A percentile compares a stretch with the other conserved stretches of the same genome.
phyloP scores from a whole-genome alignment of 371 early-diverging fungal genomes.

The Funneliformis caledonium region DNA sequence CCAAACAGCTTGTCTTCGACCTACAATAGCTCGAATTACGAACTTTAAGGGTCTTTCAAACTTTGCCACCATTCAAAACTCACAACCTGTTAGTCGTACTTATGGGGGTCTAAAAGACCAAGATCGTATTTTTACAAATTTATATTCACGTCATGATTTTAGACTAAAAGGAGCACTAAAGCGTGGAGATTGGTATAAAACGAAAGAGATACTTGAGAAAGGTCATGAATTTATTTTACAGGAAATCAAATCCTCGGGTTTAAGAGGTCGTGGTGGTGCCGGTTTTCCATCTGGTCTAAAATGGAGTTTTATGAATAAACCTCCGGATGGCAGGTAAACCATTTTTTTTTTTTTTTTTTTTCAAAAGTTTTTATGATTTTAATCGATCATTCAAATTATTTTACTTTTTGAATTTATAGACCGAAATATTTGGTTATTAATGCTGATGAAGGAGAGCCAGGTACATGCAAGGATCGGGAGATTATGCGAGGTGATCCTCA shows the following conservation, averaged over 20 bases:
- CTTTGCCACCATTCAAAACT: constrained; percentile 38
- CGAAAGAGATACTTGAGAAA: constrained; percentile 95
- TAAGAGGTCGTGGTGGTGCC: constrained; percentile 98
- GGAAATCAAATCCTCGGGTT: constrained; percentile 95
- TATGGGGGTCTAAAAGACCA: constrained; percentile 85
- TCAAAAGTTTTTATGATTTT: neutral
- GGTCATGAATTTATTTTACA: constrained; percentile 97
- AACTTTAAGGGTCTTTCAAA: constrained; percentile 4
- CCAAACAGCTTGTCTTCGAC: neutral
- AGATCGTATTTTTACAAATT: constrained; percentile 97
- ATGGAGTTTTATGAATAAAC: constrained; percentile 99
- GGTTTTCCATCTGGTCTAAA: constrained; percentile 98
- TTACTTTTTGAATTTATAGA: constrained; percentile 45
- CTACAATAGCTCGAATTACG: neutral
- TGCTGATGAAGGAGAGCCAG: constrained; percentile 98
- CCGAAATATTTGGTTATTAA: constrained; percentile 97
- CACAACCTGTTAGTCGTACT: constrained; percentile 54
- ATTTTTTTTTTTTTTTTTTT: neutral
- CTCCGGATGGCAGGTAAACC: constrained; percentile 74
- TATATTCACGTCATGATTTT: constrained; percentile 92
- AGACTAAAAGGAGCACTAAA: constrained; percentile 86
- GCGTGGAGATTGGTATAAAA: constrained; percentile 99
- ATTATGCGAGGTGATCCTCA: constrained; percentile 98
- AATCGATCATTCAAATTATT: neutral
- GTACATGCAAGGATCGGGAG: constrained; percentile 99